Evolutionary conservation across 192 early-diverging fungal genomes (phyloP), one percentile per base, ranked within the genome.

Genomic region (Spinellus fusiger): DNA sequence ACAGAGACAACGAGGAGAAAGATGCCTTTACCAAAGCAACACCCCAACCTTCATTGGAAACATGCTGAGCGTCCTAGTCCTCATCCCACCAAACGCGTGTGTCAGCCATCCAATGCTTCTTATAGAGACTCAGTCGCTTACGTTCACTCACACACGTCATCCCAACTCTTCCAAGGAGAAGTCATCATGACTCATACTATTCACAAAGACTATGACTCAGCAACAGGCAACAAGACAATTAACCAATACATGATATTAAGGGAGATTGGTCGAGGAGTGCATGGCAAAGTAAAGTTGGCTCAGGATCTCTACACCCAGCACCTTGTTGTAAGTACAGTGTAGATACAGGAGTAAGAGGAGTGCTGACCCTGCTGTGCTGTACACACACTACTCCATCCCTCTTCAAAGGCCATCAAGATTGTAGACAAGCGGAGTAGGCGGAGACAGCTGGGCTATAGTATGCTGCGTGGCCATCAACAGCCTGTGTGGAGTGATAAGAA

Each of bases 201-300:
- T 72, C 81, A 85, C 59, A 87, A 92, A 38, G 87, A 91, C 55
- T 86, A 89, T 75, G 93, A 97, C 61, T 86, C 86, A 34, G 73
- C 68, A 35, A 92, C 92, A 0, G 96, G 95, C 13, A 87, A 88
- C 72, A 99, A 99, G 64, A 87, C 91, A 77, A 89, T 99, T 66
- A 99, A 99, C 74, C 81, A 95, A 54, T 99, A 96, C 71, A 88
- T 95, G 80, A 85, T 99, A 12, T 70, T 98, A 9, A 77, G 74
- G 54, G 93, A 96, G 70, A 76, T 99, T 13, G 96, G 96, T 9
- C 81, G 95, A 23, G 96, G 96, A 49, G 89, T 89, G 1, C 93
- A 97, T 65, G 96, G 96, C 40, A 98, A 98, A 75, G 96, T 98
- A 31, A 96, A 96, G 71, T 79, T 97, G 18, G 88, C 84, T 26